These are phyloP conservation scores for Neofusicoccum kwambonambiense DNA, from an alignment of 2,329 filamentous ascomycete genomes.

Conservation along the genomic window DNA sequence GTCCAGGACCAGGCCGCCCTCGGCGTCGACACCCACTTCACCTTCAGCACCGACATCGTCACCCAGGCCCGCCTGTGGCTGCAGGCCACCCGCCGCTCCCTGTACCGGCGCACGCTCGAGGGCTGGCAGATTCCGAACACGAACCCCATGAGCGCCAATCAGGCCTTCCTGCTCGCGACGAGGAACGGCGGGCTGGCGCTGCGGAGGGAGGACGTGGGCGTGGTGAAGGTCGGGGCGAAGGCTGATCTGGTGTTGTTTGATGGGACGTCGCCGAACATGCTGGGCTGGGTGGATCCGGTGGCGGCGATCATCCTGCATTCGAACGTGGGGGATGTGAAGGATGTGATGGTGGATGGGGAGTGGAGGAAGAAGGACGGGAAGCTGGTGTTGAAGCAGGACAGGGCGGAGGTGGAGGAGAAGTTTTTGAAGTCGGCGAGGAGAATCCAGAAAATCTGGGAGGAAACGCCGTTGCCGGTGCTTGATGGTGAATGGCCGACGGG, in stretches of 20 bases:
- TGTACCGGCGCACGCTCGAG: slow-evolving; percentile 42
- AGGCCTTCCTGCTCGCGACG: slow-evolving; percentile 58
- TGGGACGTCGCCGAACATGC: slow-evolving; percentile 47
- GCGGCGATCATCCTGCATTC: slow-evolving; percentile 58
- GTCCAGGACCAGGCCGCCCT: slow-evolving; percentile 53
- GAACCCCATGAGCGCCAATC: slow-evolving; percentile 54
- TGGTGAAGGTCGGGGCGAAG: slow-evolving; percentile 52
- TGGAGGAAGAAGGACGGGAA: slow-evolving; percentile 49
- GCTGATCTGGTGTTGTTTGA: slow-evolving; percentile 57
- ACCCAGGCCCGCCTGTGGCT: slow-evolving; percentile 56
- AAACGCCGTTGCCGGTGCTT: slow-evolving; percentile 17
- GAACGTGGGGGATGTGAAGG: slow-evolving; percentile 52
- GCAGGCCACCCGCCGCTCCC: slow-evolving; percentile 43
- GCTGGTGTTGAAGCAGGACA: slow-evolving; percentile 29
- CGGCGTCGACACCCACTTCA: slow-evolving; percentile 56
- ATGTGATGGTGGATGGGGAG: slow-evolving; percentile 52
- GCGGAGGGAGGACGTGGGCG: slow-evolving; percentile 52
- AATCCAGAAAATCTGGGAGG: slow-evolving; percentile 25
- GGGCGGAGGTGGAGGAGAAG: slow-evolving; percentile 20
- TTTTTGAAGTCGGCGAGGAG: slow-evolving; percentile 24
- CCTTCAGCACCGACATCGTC: slow-evolving; percentile 48
- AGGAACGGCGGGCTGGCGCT: slow-evolving; percentile 53
- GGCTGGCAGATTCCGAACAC: slow-evolving; percentile 45
- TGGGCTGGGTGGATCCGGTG: slow-evolving; percentile 57
- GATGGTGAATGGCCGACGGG: slow-evolving; percentile 9